Conservation (phyloP, 176 grass and related monocot species). For the Ensete ventricosum region DNA sequence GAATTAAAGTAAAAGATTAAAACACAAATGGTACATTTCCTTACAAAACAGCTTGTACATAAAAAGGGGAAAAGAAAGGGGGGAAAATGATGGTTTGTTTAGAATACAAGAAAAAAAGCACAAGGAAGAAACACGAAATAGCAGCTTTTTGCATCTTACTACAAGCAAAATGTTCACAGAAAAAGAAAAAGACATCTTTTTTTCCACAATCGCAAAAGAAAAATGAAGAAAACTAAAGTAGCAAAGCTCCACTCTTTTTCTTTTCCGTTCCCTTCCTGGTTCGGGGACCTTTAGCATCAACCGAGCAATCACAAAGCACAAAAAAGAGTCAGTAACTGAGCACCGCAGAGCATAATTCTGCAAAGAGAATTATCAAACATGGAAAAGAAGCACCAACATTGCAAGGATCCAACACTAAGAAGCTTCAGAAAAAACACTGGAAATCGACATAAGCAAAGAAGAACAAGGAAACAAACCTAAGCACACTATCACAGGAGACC, state of each 20-base stretch:
- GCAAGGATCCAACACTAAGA: background rate
- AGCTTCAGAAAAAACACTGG: background rate
- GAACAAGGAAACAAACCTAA: background rate
- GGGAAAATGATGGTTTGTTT: background rate
- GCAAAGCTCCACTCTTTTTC: background rate
- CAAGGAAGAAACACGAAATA: too few relatives aligned
- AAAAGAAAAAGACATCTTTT: background rate
- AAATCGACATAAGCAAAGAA: background rate
- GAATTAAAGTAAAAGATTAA: background rate
- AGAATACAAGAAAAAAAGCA: background rate
- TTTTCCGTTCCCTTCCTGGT: background rate
- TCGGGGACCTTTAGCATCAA: background rate
- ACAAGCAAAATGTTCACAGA: background rate
- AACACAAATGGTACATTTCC: background rate
- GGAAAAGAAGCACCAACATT: background rate
- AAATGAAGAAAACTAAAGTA: background rate
- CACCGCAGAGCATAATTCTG: background rate
- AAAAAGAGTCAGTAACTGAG: background rate
- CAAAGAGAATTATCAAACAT: background rate
- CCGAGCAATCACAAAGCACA: background rate
- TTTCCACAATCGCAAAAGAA: background rate
- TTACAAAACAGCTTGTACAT: background rate
- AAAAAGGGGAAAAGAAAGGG: background rate
- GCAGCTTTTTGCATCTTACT: background rate
- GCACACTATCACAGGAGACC: background rate